Conservation (phyloP, 352 stramenopile genomes). For the Elongisporangium undulatum region DNA sequence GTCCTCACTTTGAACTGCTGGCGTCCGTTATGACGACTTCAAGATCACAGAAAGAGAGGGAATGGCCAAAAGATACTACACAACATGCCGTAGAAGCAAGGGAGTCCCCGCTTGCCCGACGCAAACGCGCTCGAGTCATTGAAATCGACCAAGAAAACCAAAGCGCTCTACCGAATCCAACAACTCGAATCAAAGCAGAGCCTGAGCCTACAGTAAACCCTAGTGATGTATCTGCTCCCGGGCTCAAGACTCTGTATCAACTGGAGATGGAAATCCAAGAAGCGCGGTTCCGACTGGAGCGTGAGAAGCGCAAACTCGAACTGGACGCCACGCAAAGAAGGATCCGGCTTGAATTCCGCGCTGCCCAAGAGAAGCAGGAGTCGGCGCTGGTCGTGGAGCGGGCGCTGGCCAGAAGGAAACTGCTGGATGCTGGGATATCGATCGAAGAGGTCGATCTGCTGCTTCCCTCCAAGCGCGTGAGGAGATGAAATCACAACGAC, state of each 20-base stretch:
- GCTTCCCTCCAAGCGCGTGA: background rate
- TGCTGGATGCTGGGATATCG: background rate
- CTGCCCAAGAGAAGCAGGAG: background rate
- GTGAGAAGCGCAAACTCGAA: background rate
- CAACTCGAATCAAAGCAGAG: background rate
- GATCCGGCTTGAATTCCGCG: background rate
- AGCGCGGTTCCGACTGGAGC: background rate
- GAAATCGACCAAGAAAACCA: background rate
- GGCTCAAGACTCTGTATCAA: background rate
- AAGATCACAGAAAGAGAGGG: background rate
- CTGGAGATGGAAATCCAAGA: background rate
- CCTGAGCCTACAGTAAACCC: too few relatives aligned
- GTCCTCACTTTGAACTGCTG: background rate
- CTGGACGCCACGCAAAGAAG: background rate
- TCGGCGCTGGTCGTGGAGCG: background rate
- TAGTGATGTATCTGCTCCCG: too few relatives aligned
- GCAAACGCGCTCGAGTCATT: background rate
- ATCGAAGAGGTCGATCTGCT: background rate
- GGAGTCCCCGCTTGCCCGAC: too few relatives aligned
- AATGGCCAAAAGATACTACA: background rate
- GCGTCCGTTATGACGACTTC: background rate
- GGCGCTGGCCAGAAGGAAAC: background rate
- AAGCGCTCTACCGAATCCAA: background rate
- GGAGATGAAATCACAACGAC: background rate
- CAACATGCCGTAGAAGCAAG: too few relatives aligned